phyloP scores from a whole-genome alignment of 2,329 filamentous ascomycete genomes.

The Colletotrichum camelliae region DNA sequence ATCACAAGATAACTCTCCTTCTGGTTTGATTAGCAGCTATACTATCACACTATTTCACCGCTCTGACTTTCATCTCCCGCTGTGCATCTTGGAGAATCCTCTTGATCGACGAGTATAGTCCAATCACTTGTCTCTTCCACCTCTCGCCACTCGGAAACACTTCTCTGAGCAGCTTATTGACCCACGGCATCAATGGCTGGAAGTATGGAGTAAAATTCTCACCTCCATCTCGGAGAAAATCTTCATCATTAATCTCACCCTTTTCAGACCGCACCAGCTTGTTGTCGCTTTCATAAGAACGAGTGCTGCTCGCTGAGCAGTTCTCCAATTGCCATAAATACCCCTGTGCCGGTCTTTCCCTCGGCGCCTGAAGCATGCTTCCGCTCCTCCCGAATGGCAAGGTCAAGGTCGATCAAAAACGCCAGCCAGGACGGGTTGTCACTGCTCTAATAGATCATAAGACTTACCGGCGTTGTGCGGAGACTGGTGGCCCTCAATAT shows the following conservation, averaged over 20 bases:
- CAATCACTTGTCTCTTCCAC: neutral
- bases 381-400: slow-evolving; percentile 38
- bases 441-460: slow-evolving; percentile 50
- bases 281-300: slow-evolving; percentile 28
- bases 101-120: neutral
- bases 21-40: neutral
- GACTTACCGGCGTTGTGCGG: slow-evolving; percentile 41
- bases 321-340: slow-evolving; percentile 51
- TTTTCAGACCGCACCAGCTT: neutral
- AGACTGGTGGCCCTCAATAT: slow-evolving; percentile 43
- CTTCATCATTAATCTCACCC: neutral
- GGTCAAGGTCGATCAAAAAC: slow-evolving; percentile 49
- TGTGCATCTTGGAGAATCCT: neutral
- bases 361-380: slow-evolving; percentile 39
- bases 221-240: neutral
- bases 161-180: slow-evolving; percentile 32
- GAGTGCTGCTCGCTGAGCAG: slow-evolving; percentile 46
- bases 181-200: slow-evolving; percentile 30
- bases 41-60: neutral
- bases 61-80: neutral
- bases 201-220: slow-evolving; percentile 4
- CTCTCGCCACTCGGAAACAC: slow-evolving; percentile 31
- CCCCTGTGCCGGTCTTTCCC: slow-evolving; percentile 47
- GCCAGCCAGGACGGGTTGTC: slow-evolving; percentile 39
- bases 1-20: neutral